phyloP scores from a whole-genome alignment of 805 yeast species.

The Nakazawaea siamensis region DNA sequence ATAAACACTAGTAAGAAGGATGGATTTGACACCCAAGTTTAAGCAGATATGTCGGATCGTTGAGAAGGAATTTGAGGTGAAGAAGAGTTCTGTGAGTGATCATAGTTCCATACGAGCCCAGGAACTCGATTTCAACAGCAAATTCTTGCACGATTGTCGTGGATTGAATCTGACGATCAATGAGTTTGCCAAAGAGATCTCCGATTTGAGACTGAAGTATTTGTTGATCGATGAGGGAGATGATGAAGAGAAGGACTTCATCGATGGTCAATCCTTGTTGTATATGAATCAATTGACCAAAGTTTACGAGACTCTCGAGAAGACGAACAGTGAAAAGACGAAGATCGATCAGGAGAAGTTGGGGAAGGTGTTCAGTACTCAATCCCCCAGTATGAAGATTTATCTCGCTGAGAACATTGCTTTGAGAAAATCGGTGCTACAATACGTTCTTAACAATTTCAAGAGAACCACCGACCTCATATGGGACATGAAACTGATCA shows the following conservation, averaged over 20 bases:
- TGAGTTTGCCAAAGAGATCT: conserved; percentile 10
- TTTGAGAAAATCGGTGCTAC: conserved; percentile 41
- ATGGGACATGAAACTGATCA: conserved; percentile 38
- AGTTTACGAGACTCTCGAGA: conserved; percentile 38
- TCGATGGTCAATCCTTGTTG: conserved; percentile 46
- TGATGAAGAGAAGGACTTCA: conserved; percentile 41
- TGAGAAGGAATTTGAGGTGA: conserved; percentile 21
- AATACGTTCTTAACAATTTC: conserved; percentile 36
- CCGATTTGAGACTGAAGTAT: conserved; percentile 20
- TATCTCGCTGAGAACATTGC: conserved; percentile 19
- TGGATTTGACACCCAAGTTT: conserved; percentile 42
- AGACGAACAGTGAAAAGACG: conserved; percentile 41
- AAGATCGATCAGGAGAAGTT: conserved; percentile 13
- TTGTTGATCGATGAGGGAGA: conserved; percentile 17
- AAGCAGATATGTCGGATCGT: conserved; percentile 37
- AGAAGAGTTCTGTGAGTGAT: conserved; percentile 5
- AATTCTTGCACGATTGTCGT: conserved; percentile 6
- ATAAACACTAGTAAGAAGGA: no score
- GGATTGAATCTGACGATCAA: conserved; percentile 1
- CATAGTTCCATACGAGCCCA: background rate
- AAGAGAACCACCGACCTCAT: conserved; percentile 35
- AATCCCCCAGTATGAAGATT: conserved; percentile 5
- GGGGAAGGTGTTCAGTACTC: conserved; percentile 2
- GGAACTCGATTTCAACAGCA: conserved; percentile 3
- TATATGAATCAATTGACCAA: conserved; percentile 44